Evolutionary conservation across 2,329 filamentous ascomycete genomes (phyloP).

Genomic region (Coniochaeta prunicola): DNA sequence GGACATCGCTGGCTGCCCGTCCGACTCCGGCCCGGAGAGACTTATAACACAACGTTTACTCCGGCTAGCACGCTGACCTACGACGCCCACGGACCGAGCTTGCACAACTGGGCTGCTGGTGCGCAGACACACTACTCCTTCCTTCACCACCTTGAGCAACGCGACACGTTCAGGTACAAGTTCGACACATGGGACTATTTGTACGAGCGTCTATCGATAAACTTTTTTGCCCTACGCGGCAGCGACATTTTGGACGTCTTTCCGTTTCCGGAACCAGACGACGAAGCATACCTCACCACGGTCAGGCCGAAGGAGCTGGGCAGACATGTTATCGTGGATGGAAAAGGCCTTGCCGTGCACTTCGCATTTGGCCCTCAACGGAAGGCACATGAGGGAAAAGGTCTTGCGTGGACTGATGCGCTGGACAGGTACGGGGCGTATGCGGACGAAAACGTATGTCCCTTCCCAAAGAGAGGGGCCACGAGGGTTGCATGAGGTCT

Average conservation of each 20-base stretch:
- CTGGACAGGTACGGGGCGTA: slow-evolving; percentile 45
- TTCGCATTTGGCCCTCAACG: slow-evolving; percentile 39
- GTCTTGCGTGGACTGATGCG: slow-evolving; percentile 44
- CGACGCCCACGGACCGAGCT: slow-evolving; percentile 33
- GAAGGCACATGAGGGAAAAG: slow-evolving; percentile 13
- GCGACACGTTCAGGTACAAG: slow-evolving; percentile 36
- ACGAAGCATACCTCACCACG: slow-evolving; percentile 34
- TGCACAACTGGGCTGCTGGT: slow-evolving; percentile 42
- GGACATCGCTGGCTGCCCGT: slow-evolving; percentile 45
- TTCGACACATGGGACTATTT: slow-evolving; percentile 42
- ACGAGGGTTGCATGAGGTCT: background rate
- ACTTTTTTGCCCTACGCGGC: slow-evolving; percentile 47
- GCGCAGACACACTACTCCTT: slow-evolving; percentile 40
- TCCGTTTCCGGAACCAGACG: slow-evolving; percentile 35
- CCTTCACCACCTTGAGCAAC: slow-evolving; percentile 41
- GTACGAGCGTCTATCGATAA: slow-evolving; percentile 42
- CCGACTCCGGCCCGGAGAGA: slow-evolving; percentile 21
- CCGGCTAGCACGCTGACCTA: slow-evolving; percentile 43
- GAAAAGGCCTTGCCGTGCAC: slow-evolving; percentile 44
- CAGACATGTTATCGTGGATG: slow-evolving; percentile 42
- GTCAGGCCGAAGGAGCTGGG: slow-evolving; percentile 29
- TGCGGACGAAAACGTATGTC: slow-evolving; percentile 44
- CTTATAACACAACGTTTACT: slow-evolving; percentile 32
- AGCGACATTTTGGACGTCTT: slow-evolving; percentile 39
- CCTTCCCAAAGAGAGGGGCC: background rate